These are phyloP conservation scores for Nitzschia palea DNA, from an alignment of 108 stramenopile genomes.

Conservation along the genomic window DNA sequence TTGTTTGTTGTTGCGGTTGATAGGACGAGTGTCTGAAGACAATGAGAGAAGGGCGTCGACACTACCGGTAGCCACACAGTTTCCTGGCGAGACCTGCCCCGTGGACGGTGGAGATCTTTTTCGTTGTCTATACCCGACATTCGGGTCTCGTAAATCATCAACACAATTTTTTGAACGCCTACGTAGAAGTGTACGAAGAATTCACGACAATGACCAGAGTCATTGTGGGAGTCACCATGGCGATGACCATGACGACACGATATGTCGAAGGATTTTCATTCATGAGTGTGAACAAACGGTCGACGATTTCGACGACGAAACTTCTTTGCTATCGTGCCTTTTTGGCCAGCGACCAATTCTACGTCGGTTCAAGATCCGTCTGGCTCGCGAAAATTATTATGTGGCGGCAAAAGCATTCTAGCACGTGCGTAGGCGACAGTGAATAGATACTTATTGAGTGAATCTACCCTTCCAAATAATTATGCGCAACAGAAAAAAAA, in stretches of 20 bases:
- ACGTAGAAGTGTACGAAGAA: constrained; percentile 1
- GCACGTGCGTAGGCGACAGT: not conserved
- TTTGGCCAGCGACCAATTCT: no score
- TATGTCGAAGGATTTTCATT: constrained; percentile 17
- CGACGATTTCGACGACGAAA: not conserved
- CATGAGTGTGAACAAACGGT: constrained; percentile 20
- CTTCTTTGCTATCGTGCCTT: not conserved
- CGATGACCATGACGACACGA: not conserved
- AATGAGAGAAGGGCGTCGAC: not conserved
- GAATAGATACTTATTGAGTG: not conserved
- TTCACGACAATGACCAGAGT: constrained; percentile 12
- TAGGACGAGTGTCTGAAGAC: constrained; percentile 1
- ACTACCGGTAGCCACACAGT: not conserved
- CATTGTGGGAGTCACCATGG: constrained; percentile 9
- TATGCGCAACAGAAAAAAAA: not conserved
- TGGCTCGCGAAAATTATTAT: not conserved
- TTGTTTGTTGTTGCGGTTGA: constrained; percentile 14
- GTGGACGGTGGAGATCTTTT: not conserved
- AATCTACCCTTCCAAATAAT: not conserved
- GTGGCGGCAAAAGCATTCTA: not conserved
- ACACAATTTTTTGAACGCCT: no score
- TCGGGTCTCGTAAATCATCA: not conserved
- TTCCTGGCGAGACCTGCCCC: not conserved
- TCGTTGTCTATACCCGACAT: not conserved
- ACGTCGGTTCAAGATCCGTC: not conserved